Evolutionary conservation across 768 basidiomycete species (phyloP), one percentile per base, ranked within the genome.

Genomic region (Tricholoma flavovirens): DNA sequence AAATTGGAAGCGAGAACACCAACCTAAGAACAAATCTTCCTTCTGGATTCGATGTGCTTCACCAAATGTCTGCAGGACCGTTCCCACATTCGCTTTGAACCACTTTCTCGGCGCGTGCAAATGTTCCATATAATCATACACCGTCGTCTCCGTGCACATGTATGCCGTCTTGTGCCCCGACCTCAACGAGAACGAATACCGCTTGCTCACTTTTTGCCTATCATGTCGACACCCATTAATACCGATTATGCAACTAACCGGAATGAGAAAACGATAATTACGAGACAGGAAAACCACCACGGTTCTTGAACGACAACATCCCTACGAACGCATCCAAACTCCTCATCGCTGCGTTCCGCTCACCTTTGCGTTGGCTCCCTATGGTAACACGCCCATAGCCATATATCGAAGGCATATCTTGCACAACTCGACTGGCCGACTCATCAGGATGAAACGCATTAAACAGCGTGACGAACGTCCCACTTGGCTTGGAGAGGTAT

Each of bases 391-490:
- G 72, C 12, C 88, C 88, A 64, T 86, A 89, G 0, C 84, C 85
- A 49, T 77, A 72, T 29, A 90, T 67, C 7, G 84, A 82, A 2
- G 86, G 82, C 53, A 90, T 68, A 26, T 64, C 69, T 55, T 71
- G 73, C 26, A 80, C 73, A 4, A 63, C 62, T 5, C 75, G 77
- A 21, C 77, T 72, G 1, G 70, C 65, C 6, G 81, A 73, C 57
- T 76, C 76, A 36, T 70, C 67, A 5, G 83, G 85, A 51, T 78
- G 71, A 65, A 83, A 77, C 1, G 86, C 80, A 66, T 90, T 88
- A 70, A 90, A 83, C 6, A 92, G 73, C 7, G 83, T 84, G 56
- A 88, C 70, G 60, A 93, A 93, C 45, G 72, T 69, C 2, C 90
- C 90, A n/a, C 70, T 69, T 0, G 84, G 80, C 61, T 85, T 87